These are phyloP conservation scores for Herpotrichia juniperi DNA, from an alignment of 2,329 filamentous ascomycete species.

Conservation along the genomic window DNA sequence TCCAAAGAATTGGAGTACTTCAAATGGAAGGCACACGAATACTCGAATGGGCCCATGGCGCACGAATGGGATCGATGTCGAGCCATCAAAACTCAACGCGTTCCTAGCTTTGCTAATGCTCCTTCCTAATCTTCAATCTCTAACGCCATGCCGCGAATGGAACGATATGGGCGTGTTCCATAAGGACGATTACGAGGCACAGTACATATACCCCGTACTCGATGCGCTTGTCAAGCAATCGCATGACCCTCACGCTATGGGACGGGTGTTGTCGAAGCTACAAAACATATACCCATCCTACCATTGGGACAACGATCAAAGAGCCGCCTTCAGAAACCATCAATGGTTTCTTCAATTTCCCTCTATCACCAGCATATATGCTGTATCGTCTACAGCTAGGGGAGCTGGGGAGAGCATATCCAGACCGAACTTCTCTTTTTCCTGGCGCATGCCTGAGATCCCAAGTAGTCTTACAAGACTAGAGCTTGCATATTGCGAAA, in stretches of 20 bases:
- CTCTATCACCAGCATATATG: background rate
- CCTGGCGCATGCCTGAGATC: background rate
- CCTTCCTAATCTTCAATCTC: background rate
- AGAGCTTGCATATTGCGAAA: constrained; percentile 7
- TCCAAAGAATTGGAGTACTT: background rate
- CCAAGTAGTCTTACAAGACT: background rate
- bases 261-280: background rate
- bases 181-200: background rate
- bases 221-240: background rate
- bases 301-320: background rate
- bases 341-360: background rate
- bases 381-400: background rate
- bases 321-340: background rate
- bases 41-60: no score
- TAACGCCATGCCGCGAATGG: background rate
- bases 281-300: background rate
- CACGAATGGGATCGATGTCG: no score
- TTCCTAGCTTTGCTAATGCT: background rate
- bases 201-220: background rate
- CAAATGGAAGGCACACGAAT: background rate
- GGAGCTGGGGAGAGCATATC: background rate
- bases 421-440: background rate
- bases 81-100: no score
- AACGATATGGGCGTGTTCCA: background rate
- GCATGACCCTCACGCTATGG: background rate